Conservation (phyloP, 2,329 filamentous ascomycete genomes). For the Polytolypa hystricis region DNA sequence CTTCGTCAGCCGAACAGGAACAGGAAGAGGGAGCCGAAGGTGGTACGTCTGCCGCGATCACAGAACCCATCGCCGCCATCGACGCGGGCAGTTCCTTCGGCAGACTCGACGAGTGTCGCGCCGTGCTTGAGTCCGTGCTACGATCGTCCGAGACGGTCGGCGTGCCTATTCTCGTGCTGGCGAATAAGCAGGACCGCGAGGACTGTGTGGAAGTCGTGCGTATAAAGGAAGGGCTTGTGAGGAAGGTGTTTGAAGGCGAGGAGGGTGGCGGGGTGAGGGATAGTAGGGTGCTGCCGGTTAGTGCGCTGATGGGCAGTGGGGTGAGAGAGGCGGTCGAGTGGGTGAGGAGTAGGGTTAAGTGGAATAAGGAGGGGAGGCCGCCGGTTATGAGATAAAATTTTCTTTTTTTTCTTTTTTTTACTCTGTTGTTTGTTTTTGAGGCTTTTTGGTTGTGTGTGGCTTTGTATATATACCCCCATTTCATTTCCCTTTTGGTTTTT, state of each 20-base stretch:
- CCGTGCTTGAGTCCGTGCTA: slow-evolving; percentile 82
- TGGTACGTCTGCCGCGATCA: slow-evolving; percentile 14
- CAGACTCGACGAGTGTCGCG: slow-evolving; percentile 73
- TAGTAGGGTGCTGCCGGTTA: slow-evolving; percentile 80
- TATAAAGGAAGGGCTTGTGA: slow-evolving; percentile 92
- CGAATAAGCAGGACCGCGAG: slow-evolving; percentile 96
- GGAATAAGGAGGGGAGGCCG: slow-evolving; percentile 89
- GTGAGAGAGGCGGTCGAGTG: slow-evolving; percentile 96
- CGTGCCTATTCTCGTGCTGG: slow-evolving; percentile 81
- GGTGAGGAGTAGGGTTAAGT: slow-evolving; percentile 81
- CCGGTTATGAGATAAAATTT: slow-evolving; percentile 72
- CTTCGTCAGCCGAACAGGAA: slow-evolving; percentile 1
- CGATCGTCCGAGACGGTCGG: slow-evolving; percentile 80
- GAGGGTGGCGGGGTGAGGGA: slow-evolving; percentile 78
- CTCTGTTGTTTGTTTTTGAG: background rate
- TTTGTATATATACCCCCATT: too few species aligned
- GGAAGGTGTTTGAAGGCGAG: slow-evolving; percentile 91
- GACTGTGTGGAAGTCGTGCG: slow-evolving; percentile 95
- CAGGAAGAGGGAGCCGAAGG: slow-evolving; percentile 6
- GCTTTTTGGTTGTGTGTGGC: too few species aligned
- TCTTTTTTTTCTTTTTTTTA: slow-evolving; percentile 1
- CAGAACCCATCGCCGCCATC: slow-evolving; percentile 26
- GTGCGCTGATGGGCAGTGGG: slow-evolving; percentile 69
- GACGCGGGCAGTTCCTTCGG: slow-evolving; percentile 28
- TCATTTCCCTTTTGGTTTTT: background rate